Evolutionary conservation across 257 asterid genomes (phyloP).

Genomic region (Knoxia roxburghii): DNA sequence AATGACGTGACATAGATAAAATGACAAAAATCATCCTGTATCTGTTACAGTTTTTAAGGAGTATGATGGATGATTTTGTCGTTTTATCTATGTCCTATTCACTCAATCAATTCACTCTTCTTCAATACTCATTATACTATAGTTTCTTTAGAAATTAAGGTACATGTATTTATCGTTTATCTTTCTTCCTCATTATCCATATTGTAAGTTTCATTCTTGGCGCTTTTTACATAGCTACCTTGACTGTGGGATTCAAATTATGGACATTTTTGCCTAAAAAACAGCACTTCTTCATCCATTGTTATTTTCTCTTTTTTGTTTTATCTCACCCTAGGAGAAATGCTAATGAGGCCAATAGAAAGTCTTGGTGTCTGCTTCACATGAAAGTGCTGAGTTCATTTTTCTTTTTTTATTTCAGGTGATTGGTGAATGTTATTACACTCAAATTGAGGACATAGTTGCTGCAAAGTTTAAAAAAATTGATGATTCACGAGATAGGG

Average conservation of each 20-base stretch:
- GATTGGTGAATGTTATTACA: constrained; percentile 83
- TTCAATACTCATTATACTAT: too few relatives aligned
- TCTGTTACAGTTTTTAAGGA: too few relatives aligned
- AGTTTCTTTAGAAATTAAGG: not conserved
- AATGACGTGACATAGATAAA: too few relatives aligned
- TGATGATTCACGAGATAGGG: constrained; percentile 57
- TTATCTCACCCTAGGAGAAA: not conserved
- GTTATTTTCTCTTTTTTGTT: not conserved
- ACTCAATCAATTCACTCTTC: too few relatives aligned
- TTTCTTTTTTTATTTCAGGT: constrained; percentile 47
- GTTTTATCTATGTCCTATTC: too few relatives aligned
- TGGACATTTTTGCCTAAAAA: too few relatives aligned
- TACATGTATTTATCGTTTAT: too few relatives aligned
- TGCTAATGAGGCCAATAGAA: not conserved
- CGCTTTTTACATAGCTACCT: not conserved
- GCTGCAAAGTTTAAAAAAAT: constrained; percentile 46
- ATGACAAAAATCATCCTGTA: too few relatives aligned
- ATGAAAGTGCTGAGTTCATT: constrained; percentile 1
- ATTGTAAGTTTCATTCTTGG: not conserved
- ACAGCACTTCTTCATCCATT: not conserved
- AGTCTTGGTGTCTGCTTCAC: not conserved
- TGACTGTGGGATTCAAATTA: not conserved
- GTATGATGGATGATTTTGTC: too few relatives aligned
- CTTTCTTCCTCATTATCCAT: not conserved
- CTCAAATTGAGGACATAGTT: constrained; percentile 54